phyloP scores from a whole-genome alignment of 306 rosid species.

The Begonia peltatifolia region DNA sequence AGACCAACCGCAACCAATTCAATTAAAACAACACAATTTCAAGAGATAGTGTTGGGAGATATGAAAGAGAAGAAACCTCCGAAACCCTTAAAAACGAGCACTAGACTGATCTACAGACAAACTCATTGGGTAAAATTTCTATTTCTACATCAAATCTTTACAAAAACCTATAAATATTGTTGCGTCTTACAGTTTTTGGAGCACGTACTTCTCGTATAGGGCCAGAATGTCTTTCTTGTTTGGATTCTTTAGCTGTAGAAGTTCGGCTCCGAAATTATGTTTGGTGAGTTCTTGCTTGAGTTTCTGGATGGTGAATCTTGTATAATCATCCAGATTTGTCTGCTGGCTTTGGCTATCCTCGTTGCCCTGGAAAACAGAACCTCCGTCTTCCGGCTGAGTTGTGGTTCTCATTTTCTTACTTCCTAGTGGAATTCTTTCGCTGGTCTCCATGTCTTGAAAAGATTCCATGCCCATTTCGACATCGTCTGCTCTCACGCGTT shows the following conservation, averaged over 20 bases:
- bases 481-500: constrained; percentile 60
- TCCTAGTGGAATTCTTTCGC: constrained; percentile 38
- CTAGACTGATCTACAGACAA: constrained; percentile 7
- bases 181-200: constrained; percentile 30
- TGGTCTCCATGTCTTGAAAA: constrained; percentile 56
- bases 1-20: no score
- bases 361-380: constrained; percentile 56
- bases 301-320: constrained; percentile 56
- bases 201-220: constrained; percentile 66
- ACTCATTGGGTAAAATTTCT: constrained; percentile 11
- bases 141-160: constrained; percentile 9
- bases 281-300: constrained; percentile 93
- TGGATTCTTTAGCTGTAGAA: constrained; percentile 70
- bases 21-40: no score
- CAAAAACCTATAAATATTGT: constrained; percentile 9
- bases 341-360: constrained; percentile 63
- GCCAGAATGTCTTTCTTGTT: constrained; percentile 63
- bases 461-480: constrained; percentile 47
- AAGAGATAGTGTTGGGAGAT: no score
- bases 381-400: constrained; percentile 68
- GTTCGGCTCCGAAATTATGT: constrained; percentile 65
- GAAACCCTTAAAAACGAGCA: background rate
- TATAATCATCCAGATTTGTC: constrained; percentile 52
- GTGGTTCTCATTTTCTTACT: constrained; percentile 58
- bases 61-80: no score